A percentile compares a stretch with the other conserved stretches of the same genome.
These are phyloP conservation scores for Clonostachys rosea DNA, from an alignment of 2,329 filamentous ascomycete species.

Conservation along the genomic window DNA sequence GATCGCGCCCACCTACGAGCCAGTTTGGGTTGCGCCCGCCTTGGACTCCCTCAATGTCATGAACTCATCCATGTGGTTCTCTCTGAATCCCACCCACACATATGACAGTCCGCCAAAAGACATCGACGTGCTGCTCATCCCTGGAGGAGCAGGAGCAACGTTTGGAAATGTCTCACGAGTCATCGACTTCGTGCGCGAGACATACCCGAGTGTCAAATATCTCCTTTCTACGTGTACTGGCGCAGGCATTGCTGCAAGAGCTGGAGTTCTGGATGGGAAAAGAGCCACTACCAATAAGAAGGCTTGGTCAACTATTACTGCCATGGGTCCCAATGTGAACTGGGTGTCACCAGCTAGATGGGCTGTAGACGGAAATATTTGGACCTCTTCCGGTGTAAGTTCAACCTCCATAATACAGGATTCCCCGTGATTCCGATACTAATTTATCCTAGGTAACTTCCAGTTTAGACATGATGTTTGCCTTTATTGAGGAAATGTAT, in stretches of 20 bases:
- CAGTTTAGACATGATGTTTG: constrained; percentile 56
- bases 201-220: constrained; percentile 42
- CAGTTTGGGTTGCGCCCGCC: constrained; percentile 24
- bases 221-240: constrained; percentile 64
- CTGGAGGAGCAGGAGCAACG: constrained; percentile 18
- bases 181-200: constrained; percentile 30
- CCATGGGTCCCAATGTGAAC: constrained; percentile 38
- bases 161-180: constrained; percentile 10
- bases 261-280: constrained; percentile 53
- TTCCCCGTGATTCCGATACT: too few relatives aligned
- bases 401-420: constrained; percentile 20
- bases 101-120: constrained; percentile 22
- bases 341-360: constrained; percentile 51
- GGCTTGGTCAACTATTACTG: constrained; percentile 40
- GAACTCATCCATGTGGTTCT: constrained; percentile 10
- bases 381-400: constrained; percentile 51
- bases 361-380: constrained; percentile 52
- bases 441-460: too few relatives aligned
- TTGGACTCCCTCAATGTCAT: constrained; percentile 19
- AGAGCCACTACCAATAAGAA: constrained; percentile 63
- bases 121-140: constrained; percentile 29
- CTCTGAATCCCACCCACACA: constrained; percentile 26
- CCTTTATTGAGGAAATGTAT: constrained; percentile 48
- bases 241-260: constrained; percentile 46
- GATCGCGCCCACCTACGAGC: constrained; percentile 28